These are phyloP conservation scores for Coffea canephora DNA, from an alignment of 257 asterid genomes.

Conservation along the genomic window DNA sequence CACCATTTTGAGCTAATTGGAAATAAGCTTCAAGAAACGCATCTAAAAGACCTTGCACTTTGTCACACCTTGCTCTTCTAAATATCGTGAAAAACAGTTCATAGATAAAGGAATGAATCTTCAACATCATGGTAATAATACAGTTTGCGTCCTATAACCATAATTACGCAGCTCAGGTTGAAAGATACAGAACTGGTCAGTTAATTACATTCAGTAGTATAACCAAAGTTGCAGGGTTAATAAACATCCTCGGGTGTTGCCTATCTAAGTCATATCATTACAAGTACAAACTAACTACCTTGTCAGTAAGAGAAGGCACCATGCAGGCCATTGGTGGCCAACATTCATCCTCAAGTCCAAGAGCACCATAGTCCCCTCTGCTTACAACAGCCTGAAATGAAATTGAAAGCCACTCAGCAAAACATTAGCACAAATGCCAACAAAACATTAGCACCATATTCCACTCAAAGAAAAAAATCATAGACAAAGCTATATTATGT, in stretches of 20 bases:
- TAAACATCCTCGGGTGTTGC: background rate
- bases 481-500: background rate
- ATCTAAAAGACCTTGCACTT: background rate
- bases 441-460: background rate
- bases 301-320: slow-evolving; percentile 56
- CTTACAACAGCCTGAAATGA: slow-evolving; percentile 64
- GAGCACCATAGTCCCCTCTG: slow-evolving; percentile 71
- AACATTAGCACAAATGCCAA: background rate
- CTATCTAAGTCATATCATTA: background rate
- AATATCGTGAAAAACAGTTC: background rate
- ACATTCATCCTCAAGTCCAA: slow-evolving; percentile 63
- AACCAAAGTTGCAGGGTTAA: background rate
- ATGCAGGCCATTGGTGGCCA: slow-evolving; percentile 93
- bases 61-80: background rate
- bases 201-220: background rate
- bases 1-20: background rate
- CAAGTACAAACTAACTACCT: slow-evolving; percentile 44
- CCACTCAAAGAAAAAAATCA: background rate
- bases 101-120: background rate
- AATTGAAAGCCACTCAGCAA: slow-evolving; percentile 14
- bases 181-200: background rate
- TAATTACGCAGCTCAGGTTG: background rate
- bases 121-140: background rate
- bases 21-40: background rate
- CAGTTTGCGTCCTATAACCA: background rate